Base-by-base conservation (phyloP, 306 rosid genomes). In the Glycine tomentella region DNA sequence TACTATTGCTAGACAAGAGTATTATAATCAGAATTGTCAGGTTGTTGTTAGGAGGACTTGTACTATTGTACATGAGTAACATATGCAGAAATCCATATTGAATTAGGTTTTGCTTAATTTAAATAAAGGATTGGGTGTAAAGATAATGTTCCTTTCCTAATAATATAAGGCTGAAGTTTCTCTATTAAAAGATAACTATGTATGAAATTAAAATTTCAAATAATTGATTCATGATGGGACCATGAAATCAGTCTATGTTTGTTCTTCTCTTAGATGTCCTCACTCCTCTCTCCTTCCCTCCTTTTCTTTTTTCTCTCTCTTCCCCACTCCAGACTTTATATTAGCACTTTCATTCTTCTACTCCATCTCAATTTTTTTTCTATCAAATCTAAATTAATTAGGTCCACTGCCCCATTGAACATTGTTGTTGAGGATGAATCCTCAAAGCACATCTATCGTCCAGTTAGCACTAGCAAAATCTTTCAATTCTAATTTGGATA, bases 141-240 rank as follows among this genome's bases (percentile, higher is more conserved):
- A 74, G 80, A 31, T 55, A n/a, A 44, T 44, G 69, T 38, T 73
- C 61, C 46, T 61, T 25, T 73, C 38, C 50, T 63, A 73, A 64
- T 53, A 50, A 71, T 51, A 20, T 9, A 25, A 14, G 20, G 69
- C 8, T 40, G 25, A 36, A 63, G 17, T 63, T 73, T 40, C 50
- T 17, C 40, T 40, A 14, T 25, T 8, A 72, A 36, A 71, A 16
- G 34, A 16, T 34, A 16, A 15, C 6, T 4, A 51, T 46, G 46
- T 62, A n/a, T 40, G n/a, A 44, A 34, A 55, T 55, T 56, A 66
- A 74, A 69, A 66, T 36, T 76, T 76, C 68, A 50, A 69, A 70
- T 58, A 36, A 62, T 69, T 62, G 61, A 69, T 82, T 36, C 42
- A 17, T 59, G 72, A 80, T 51, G 49, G 74, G 84, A 76, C 72